Evolutionary conservation across 306 rosid species (phyloP).

Genomic region (Pueraria montana): DNA sequence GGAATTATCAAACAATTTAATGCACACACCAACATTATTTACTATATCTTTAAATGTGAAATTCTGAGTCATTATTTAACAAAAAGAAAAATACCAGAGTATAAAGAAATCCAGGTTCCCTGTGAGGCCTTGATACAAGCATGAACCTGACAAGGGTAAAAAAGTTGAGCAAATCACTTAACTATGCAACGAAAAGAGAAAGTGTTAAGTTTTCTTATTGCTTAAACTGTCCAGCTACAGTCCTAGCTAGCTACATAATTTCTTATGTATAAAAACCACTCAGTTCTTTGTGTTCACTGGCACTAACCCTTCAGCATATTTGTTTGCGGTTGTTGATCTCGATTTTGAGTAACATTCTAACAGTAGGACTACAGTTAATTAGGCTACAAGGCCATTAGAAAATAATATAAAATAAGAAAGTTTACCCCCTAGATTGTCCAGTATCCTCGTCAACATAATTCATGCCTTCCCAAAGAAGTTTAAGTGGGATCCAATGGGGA

Average conservation of each 20-base stretch:
- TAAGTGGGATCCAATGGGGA: constrained; percentile 96
- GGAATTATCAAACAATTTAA: constrained; percentile 33
- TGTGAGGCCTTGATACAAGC: constrained; percentile 90
- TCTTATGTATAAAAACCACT: not conserved
- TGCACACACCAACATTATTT: not conserved
- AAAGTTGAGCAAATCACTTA: constrained; percentile 5
- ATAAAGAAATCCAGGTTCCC: constrained; percentile 92
- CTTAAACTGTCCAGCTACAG: constrained; percentile 22
- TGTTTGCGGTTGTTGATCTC: constrained; percentile 28
- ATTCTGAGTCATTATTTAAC: constrained; percentile 29
- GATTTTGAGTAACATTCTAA: not conserved
- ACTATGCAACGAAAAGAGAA: not conserved
- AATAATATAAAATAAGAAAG: constrained; percentile 32
- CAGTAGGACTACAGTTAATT: not conserved
- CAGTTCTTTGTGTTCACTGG: not conserved
- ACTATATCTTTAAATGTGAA: constrained; percentile 14
- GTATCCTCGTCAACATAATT: constrained; percentile 67
- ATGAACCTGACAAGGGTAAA: constrained; percentile 73
- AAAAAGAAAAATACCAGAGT: constrained; percentile 73
- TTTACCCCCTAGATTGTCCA: constrained; percentile 81
- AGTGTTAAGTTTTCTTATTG: not conserved
- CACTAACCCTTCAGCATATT: constrained; percentile 24
- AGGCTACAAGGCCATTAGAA: constrained; percentile 27
- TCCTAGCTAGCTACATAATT: not conserved
- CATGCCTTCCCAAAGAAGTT: constrained; percentile 94